Conservation (phyloP, 805 yeast genomes). For the Hanseniaspora vineae region DNA sequence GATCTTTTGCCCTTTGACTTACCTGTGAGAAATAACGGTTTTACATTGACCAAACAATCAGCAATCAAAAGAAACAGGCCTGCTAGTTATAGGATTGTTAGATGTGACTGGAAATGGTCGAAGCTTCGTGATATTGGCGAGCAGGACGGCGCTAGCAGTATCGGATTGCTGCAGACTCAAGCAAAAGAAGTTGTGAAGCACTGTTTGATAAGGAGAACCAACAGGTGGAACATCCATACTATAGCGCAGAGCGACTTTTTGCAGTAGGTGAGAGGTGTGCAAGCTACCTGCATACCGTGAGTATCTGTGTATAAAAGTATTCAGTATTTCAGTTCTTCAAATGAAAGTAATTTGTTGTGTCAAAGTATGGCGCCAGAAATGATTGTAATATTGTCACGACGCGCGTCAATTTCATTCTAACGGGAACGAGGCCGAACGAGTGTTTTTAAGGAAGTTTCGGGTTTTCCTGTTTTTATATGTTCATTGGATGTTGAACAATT, state of each 20-base stretch:
- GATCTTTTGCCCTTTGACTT: slow-evolving; percentile 83
- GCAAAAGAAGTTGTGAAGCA: slow-evolving; percentile 5
- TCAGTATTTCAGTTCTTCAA: too few species aligned
- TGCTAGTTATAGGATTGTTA: slow-evolving; percentile 79
- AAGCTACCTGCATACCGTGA: background rate
- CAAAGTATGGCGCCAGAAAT: too few species aligned
- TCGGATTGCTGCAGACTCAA: background rate
- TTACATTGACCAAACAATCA: too few species aligned
- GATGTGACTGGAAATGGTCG: slow-evolving; percentile 86
- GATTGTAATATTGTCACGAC: too few species aligned
- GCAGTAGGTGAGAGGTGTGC: too few species aligned
- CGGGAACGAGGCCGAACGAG: too few species aligned
- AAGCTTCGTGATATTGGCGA: slow-evolving; percentile 27
- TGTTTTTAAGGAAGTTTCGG: background rate
- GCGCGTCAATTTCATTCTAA: too few species aligned
- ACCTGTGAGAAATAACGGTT: slow-evolving; percentile 14
- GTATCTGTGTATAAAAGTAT: too few species aligned
- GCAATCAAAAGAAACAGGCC: slow-evolving; percentile 30
- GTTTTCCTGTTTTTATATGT: background rate
- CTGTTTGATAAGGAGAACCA: slow-evolving; percentile 6
- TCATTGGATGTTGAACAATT: background rate
- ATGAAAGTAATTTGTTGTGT: too few species aligned
- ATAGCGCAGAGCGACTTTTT: background rate
- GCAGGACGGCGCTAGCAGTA: background rate
- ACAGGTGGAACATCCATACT: background rate